Evolutionary conservation across 345 rosid genomes (phyloP), one percentile per base, ranked within the genome.

Genomic region (Eutrema heterophyllum): DNA sequence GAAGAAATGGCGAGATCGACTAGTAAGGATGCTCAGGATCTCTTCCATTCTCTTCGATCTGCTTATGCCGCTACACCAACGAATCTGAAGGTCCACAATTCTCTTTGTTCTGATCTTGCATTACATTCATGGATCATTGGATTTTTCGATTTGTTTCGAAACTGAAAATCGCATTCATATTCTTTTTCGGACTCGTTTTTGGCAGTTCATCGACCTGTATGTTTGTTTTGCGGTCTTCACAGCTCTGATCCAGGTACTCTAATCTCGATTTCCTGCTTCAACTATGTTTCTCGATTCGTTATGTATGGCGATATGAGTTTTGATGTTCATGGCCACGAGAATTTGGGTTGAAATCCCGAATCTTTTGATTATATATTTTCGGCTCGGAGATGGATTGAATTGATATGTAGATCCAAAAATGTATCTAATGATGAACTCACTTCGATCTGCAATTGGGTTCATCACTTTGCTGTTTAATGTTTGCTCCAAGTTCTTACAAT

Each of bases 121-220:
- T 41, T 4, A 4, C 45, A 41, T 41, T 41, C 11, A 41, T 41
- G 45, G n/a, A 41, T 32, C 36, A 11, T 18, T 61, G 46, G 26
- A 52, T 72, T 58, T 57, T 12, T 29, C 43, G 39, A 7, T 66
- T 6, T 0, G 12, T 38, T 45, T 18, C 6, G 36, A 30, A 55
- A 12, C 15, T 41, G 16, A 46, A 39, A 33, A 21, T 21, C 24
- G 24, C 24, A 21, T 21, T 9, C 6, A 4, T 10, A 9, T 38
- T 38, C 41, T 38, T 38, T 2, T 9, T 38, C 41, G 4, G 2
- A 10, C 41, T 38, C 45, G 2, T 41, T 41, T 6, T 41, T 1
- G 54, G 54, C 86, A 94, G 98, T 83, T 91, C 83, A 88, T 91
- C 78, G 98, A 94, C 80, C 78, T 91, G 7, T 94, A 89, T 52